Evolutionary conservation across 1,284 basidiomycete genomes (phyloP), one percentile per base, ranked within the genome.

Genomic region (Rhizopogon hawkerae): DNA sequence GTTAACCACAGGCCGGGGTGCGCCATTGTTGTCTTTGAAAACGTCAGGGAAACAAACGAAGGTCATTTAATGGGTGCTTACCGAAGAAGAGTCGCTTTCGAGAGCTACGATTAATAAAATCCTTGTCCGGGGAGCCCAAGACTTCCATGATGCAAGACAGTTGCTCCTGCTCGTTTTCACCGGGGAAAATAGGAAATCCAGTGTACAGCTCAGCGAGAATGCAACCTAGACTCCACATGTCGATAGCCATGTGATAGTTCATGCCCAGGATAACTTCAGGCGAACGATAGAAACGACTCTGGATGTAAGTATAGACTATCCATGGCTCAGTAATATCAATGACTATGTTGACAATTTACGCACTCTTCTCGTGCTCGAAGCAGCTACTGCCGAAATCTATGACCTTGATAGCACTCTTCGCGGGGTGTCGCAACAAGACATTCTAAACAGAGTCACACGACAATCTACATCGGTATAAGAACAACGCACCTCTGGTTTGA

Each of bases 61-160:
- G 34, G 6, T n/a, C 5, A 14, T 13, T 43, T 13, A 14, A 36
- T 21, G 3, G 5, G 26, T 41, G 31, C 82, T 53, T 66, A 92
- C 91, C 93, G 65, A 98, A 98, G 72, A 99, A 99, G 39, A 97
- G 74, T 61, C 95, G 90, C 66, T 92, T 90, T 51, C 96, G 81
- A 24, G 92, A 92, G 61, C 93, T 95, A 52, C 87, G 85, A 62
- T 98, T 95, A 58, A 99, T 75, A 58, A 98, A 83, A 57, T 97
- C 91, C 65, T 90, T 89, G 57, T 98, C 96, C 0, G 96, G 96
- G 31, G 93, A 73, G 10, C 96, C 96, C 37, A 98, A 81, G 5
- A 99, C 89, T 67, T 99, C 96, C 95, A 99, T 99, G 69, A 99
- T 98, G 67, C 96, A 98, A 4, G 94, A 90, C 53, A 99, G 72